A percentile compares a stretch with the other conserved stretches of the same genome.
phyloP scores from a whole-genome alignment of 2,329 filamentous ascomycete species.

The Phaeosphaeriaceae sp. region DNA sequence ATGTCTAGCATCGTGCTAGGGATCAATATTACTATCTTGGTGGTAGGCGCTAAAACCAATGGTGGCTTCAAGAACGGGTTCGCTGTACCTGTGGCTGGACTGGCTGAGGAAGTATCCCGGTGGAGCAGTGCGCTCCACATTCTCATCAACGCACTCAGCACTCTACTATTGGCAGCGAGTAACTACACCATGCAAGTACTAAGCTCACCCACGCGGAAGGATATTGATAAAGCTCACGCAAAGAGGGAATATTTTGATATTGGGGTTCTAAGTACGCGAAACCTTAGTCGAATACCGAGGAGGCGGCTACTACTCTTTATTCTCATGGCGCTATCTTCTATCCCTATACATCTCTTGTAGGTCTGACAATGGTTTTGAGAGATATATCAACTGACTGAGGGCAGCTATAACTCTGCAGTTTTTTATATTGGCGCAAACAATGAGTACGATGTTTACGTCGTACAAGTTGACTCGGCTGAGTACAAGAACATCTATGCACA shows the following conservation, averaged over 20 bases:
- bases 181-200: conserved; percentile 38
- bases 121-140: conserved; percentile 48
- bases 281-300: conserved; percentile 29
- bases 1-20: conserved; percentile 18
- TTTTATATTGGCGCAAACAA: conserved; percentile 22
- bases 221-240: conserved; percentile 28
- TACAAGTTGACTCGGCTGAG: neutral
- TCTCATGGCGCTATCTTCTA: conserved; percentile 31
- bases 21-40: conserved; percentile 16
- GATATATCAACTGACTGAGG: neutral
- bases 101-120: neutral
- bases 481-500: neutral
- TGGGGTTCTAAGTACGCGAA: conserved; percentile 53
- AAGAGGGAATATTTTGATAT: conserved; percentile 47
- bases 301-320: conserved; percentile 11
- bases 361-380: neutral
- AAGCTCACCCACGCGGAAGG: conserved; percentile 25
- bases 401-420: conserved; percentile 30
- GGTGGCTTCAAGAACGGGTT: conserved; percentile 4
- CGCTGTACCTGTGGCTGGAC: neutral
- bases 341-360: conserved; percentile 49
- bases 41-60: neutral
- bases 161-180: conserved; percentile 23
- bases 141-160: conserved; percentile 56
- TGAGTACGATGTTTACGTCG: conserved; percentile 15